Conservation (phyloP, 2,329 filamentous ascomycete genomes). For the Alternaria brassicicola region DNA sequence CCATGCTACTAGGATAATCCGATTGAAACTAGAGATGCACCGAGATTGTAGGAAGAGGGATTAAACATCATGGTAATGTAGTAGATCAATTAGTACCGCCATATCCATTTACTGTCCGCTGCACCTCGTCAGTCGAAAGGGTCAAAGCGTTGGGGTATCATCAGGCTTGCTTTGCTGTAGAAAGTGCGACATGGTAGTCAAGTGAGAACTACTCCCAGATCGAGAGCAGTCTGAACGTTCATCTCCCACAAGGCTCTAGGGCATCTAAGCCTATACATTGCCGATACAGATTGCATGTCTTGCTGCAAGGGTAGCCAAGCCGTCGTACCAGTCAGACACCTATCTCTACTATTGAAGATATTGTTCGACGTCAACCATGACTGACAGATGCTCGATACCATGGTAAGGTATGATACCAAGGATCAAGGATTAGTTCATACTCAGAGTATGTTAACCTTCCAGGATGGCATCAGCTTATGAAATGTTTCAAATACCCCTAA, state of each 20-base stretch:
- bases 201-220: background rate
- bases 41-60: slow-evolving; percentile 27
- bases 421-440: background rate
- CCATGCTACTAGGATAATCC: slow-evolving; percentile 29
- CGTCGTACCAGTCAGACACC: background rate
- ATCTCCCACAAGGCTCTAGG: background rate
- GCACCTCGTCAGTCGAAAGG: background rate
- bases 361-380: slow-evolving; percentile 43
- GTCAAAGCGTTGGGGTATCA: background rate
- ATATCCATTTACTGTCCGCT: slow-evolving; percentile 27
- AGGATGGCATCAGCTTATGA: background rate
- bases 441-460: background rate
- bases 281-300: background rate
- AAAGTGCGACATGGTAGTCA: slow-evolving; percentile 14
- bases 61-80: slow-evolving; percentile 28
- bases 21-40: slow-evolving; percentile 26
- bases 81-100: slow-evolving; percentile 32
- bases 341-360: slow-evolving; percentile 30
- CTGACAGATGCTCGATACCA: background rate
- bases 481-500: slow-evolving; percentile 29
- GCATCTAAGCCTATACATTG: background rate
- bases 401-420: background rate
- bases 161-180: slow-evolving; percentile 14
- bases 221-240: background rate
- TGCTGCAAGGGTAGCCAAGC: background rate